These are phyloP conservation scores for Uncinocarpus reesii DNA, from an alignment of 2,329 filamentous ascomycete species.

Conservation along the genomic window DNA sequence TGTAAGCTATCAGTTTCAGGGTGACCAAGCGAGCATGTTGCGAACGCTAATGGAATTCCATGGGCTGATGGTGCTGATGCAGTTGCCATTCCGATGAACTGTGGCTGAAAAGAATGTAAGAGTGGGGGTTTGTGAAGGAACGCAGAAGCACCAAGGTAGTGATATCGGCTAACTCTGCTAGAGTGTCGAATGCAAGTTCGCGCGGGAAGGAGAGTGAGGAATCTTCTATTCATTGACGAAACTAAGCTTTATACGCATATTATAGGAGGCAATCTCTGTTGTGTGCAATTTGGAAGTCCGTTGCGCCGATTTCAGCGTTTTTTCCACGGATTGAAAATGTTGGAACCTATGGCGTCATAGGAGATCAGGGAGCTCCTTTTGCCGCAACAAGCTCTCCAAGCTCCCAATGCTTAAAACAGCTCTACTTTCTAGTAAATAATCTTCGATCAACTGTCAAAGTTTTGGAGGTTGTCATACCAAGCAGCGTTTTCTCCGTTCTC, in stretches of 20 bases:
- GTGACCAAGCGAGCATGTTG: conserved; percentile 35
- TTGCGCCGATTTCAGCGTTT: background rate
- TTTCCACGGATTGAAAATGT: background rate
- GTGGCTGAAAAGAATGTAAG: background rate
- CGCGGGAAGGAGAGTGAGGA: background rate
- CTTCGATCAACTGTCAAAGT: too few species aligned
- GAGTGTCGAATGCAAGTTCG: background rate
- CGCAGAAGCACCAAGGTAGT: background rate
- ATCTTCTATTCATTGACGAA: conserved; percentile 3
- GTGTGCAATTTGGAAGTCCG: background rate
- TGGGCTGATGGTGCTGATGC: background rate
- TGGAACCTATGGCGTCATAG: conserved; percentile 5
- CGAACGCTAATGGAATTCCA: conserved; percentile 31
- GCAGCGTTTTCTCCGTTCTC: too few species aligned
- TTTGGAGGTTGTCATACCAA: too few species aligned
- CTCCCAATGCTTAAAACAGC: background rate
- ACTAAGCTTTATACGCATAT: background rate
- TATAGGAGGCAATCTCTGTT: background rate
- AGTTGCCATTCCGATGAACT: background rate
- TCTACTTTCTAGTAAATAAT: background rate
- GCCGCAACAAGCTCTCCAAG: background rate
- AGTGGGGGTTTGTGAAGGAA: background rate
- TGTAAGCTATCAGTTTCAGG: conserved; percentile 28
- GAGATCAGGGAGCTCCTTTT: background rate
- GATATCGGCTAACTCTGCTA: background rate